Percentiles rank a stretch among this genome's conserved stretches.
Evolutionary conservation across 2,329 filamentous ascomycete genomes (phyloP).

Genomic region (Pleoardoris graminearum): DNA sequence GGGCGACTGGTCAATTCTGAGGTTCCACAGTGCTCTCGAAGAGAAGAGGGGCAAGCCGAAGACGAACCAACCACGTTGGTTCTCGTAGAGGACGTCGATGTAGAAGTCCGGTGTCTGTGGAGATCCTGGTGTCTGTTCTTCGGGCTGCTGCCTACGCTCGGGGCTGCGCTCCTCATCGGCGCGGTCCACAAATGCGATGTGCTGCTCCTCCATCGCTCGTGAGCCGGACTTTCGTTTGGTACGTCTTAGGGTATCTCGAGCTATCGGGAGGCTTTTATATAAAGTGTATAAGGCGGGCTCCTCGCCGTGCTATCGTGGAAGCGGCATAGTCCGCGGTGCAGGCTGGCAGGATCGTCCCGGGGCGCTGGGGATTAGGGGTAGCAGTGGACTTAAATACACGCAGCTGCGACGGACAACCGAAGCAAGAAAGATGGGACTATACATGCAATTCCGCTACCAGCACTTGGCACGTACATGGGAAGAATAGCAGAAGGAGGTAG

Average conservation of each 20-base stretch:
- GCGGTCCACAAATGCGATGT: slow-evolving; percentile 69
- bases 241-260: neutral
- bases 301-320: slow-evolving; percentile 32
- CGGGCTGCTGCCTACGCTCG: slow-evolving; percentile 19
- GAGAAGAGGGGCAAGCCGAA: slow-evolving; percentile 93
- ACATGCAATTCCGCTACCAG: slow-evolving; percentile 7
- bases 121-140: slow-evolving; percentile 19
- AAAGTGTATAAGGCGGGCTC: slow-evolving; percentile 10
- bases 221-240: neutral
- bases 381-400: slow-evolving; percentile 1
- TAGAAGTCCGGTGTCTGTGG: slow-evolving; percentile 30
- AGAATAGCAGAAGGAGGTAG: slow-evolving; percentile 1
- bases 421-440: neutral
- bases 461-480: slow-evolving; percentile 6
- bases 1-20: slow-evolving; percentile 80
- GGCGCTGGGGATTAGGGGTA: slow-evolving; percentile 25
- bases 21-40: slow-evolving; percentile 68
- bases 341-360: slow-evolving; percentile 25
- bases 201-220: slow-evolving; percentile 56
- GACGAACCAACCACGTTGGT: slow-evolving; percentile 86
- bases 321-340: slow-evolving; percentile 31
- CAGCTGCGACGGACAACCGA: neutral
- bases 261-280: too few species aligned
- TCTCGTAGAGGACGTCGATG: slow-evolving; percentile 91
- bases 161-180: slow-evolving; percentile 45